A percentile compares a stretch with the other conserved stretches of the same genome.
Evolutionary conservation across 176 grass and related monocot genomes (phyloP).

Genomic region (Rhynchospora breviuscula): DNA sequence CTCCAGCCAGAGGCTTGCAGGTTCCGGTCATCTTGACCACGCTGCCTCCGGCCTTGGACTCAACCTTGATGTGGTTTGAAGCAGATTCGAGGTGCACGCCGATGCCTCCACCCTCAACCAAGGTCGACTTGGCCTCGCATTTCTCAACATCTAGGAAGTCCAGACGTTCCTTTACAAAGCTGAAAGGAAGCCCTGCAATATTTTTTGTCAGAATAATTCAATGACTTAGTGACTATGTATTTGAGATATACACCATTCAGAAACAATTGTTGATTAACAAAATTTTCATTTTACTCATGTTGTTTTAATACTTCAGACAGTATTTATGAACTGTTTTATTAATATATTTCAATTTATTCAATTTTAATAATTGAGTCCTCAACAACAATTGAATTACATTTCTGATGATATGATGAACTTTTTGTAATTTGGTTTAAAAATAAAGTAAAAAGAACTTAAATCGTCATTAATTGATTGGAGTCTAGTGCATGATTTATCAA

Average conservation of each 20-base stretch:
- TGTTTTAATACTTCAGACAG: no score
- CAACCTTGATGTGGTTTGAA: constrained; percentile 53
- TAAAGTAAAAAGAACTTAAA: no score
- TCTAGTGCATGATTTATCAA: no score
- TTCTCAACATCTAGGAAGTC: constrained; percentile 50
- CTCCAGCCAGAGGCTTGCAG: constrained; percentile 39
- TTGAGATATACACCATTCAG: no score
- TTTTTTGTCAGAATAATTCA: neutral
- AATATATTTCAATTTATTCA: no score
- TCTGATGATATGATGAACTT: no score
- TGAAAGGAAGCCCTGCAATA: constrained; percentile 46
- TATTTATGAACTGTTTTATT: no score
- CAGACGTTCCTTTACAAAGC: constrained; percentile 46
- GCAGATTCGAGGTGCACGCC: constrained; percentile 36
- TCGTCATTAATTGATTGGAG: no score
- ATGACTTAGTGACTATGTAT: no score
- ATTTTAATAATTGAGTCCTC: no score
- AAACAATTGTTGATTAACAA: neutral
- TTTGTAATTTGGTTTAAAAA: no score
- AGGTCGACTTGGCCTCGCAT: constrained; percentile 46
- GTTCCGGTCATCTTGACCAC: constrained; percentile 40
- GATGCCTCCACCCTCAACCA: constrained; percentile 60
- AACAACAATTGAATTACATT: no score
- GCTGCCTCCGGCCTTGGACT: constrained; percentile 40
- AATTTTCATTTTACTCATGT: neutral